These are phyloP conservation scores for Metschnikowia lochheadii DNA, from an alignment of 805 yeast species.

Conservation along the genomic window DNA sequence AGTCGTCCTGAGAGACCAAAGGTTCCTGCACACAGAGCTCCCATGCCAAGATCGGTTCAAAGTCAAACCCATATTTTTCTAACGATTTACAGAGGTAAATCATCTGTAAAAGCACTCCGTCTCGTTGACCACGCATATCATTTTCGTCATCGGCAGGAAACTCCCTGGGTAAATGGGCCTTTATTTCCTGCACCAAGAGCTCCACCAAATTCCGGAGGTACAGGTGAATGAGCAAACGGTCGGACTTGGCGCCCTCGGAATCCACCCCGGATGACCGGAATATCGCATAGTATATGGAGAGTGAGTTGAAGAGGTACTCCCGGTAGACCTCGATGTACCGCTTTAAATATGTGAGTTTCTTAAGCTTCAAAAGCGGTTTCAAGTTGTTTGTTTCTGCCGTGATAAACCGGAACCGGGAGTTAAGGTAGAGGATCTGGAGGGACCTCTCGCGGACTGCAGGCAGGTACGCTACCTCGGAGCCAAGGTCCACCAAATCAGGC, in stretches of 20 bases:
- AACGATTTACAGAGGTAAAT: slow-evolving; percentile 87
- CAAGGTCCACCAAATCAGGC: slow-evolving; percentile 43
- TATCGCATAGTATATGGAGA: slow-evolving; percentile 61
- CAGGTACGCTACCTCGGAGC: not conserved
- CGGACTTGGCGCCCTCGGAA: slow-evolving; percentile 15
- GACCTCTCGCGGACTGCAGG: slow-evolving; percentile 14
- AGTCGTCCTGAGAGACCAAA: slow-evolving; percentile 29
- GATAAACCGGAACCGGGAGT: slow-evolving; percentile 67
- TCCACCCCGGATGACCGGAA: slow-evolving; percentile 34
- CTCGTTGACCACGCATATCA: slow-evolving; percentile 41
- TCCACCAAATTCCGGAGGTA: slow-evolving; percentile 30
- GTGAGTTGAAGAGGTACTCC: slow-evolving; percentile 73
- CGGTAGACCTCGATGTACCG: slow-evolving; percentile 79
- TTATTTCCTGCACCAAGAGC: slow-evolving; percentile 22
- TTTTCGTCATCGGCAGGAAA: slow-evolving; percentile 23
- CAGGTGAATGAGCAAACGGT: slow-evolving; percentile 23
- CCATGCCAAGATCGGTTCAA: slow-evolving; percentile 50
- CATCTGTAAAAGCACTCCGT: slow-evolving; percentile 74
- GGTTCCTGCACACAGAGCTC: slow-evolving; percentile 29
- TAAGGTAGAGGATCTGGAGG: slow-evolving; percentile 54
- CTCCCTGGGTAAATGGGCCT: slow-evolving; percentile 16
- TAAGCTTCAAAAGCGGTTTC: slow-evolving; percentile 50
- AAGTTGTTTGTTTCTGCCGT: slow-evolving; percentile 55
- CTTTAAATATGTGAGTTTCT: slow-evolving; percentile 61
- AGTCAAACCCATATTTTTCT: slow-evolving; percentile 65